Conservation (phyloP, 768 basidiomycete genomes). For the Trametes maxima region DNA sequence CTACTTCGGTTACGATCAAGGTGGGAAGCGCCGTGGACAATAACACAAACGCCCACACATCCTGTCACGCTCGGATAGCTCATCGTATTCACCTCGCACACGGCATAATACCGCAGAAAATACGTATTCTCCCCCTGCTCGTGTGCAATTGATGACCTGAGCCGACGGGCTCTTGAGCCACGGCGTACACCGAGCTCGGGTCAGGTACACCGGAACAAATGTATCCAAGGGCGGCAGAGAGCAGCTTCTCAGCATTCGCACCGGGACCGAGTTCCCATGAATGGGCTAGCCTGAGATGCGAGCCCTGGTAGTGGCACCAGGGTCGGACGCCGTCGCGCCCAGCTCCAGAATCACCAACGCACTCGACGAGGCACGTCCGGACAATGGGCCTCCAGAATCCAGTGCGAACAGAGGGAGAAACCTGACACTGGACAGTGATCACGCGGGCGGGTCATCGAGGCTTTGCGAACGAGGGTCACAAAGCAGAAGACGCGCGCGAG, state of each 20-base stretch:
- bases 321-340: background rate
- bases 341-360: background rate
- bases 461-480: background rate
- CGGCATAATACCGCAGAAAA: too few relatives aligned
- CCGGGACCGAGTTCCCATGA: conserved; percentile 15
- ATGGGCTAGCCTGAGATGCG: conserved; percentile 12
- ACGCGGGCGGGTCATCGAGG: background rate
- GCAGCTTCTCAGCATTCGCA: background rate
- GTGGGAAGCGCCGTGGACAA: background rate
- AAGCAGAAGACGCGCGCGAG: background rate
- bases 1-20: background rate
- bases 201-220: conserved; percentile 22
- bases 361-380: conserved; percentile 1
- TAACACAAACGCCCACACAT: conserved; percentile 1
- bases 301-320: conserved; percentile 7
- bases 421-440: background rate
- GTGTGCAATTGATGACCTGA: background rate
- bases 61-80: background rate
- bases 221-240: conserved; percentile 8
- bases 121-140: background rate
- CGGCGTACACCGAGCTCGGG: conserved; percentile 1
- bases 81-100: background rate
- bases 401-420: background rate
- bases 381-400: too few relatives aligned
- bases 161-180: conserved; percentile 1